Conservation (phyloP, 495 filamentous ascomycete genomes). For the Neurospora sp. region DNA sequence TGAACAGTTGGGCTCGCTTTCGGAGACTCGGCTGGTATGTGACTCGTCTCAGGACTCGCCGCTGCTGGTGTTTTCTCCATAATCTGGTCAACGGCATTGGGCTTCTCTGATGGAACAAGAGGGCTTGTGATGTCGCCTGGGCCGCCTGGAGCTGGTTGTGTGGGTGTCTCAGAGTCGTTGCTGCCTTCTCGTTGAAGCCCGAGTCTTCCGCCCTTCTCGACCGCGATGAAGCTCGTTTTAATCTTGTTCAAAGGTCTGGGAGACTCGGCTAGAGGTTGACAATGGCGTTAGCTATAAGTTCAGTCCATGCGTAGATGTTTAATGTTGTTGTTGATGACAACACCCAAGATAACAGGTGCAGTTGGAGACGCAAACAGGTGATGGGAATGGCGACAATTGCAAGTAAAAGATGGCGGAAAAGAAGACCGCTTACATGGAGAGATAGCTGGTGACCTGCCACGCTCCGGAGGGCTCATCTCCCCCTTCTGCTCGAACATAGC, state of each 20-base stretch:
- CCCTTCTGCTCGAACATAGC: conserved; percentile 80
- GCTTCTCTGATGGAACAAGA: conserved; percentile 18
- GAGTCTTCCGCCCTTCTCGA: conserved; percentile 52
- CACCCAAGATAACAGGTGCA: neutral
- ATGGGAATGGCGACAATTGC: neutral
- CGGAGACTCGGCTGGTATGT: conserved; percentile 22
- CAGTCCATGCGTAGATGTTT: neutral
- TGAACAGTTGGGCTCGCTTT: conserved; percentile 6
- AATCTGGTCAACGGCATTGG: conserved; percentile 21
- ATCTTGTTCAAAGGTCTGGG: conserved; percentile 65
- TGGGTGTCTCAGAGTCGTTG: conserved; percentile 29
- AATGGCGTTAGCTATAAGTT: conserved; percentile 3
- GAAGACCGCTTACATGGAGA: conserved; percentile 17
- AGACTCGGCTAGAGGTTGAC: conserved; percentile 18
- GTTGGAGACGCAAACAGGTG: neutral
- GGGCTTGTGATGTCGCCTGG: conserved; percentile 24
- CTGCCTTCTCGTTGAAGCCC: conserved; percentile 33
- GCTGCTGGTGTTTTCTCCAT: conserved; percentile 19
- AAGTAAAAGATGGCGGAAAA: neutral
- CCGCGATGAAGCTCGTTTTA: conserved; percentile 72
- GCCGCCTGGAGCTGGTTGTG: conserved; percentile 24
- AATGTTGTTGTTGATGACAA: neutral
- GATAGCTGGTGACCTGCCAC: conserved; percentile 60
- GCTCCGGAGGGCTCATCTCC: conserved; percentile 53
- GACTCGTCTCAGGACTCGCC: conserved; percentile 21